A percentile compares a stretch with the other conserved stretches of the same genome.
Evolutionary conservation across 139 green algal species (phyloP).

Genomic region (Desmodesmus armatus): DNA sequence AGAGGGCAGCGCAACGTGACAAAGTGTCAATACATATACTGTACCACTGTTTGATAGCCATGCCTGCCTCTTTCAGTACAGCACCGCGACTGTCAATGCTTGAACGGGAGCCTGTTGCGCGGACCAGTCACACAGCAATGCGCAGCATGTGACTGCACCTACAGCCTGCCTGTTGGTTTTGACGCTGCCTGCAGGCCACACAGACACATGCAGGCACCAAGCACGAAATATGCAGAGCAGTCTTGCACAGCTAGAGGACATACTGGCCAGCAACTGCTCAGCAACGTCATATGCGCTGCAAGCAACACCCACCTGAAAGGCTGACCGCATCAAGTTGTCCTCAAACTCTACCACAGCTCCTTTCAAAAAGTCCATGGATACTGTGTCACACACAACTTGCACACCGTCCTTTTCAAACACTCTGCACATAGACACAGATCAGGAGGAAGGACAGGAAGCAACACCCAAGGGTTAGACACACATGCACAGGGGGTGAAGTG

Average conservation of each 20-base stretch:
- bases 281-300: not conserved
- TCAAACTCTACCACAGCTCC: constrained; percentile 90
- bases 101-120: too few species aligned
- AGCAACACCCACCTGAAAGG: constrained; percentile 77
- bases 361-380: constrained; percentile 89
- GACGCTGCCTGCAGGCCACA: not conserved
- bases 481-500: not conserved
- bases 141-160: not conserved
- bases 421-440: constrained; percentile 7
- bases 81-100: too few species aligned
- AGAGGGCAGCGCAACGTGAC: not conserved
- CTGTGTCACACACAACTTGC: constrained; percentile 83
- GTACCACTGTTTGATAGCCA: too few species aligned
- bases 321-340: constrained; percentile 87
- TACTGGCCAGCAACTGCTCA: not conserved
- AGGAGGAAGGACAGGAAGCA: not conserved
- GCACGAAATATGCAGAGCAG: too few species aligned
- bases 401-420: constrained; percentile 84
- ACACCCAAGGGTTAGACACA: too few species aligned
- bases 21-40: not conserved
- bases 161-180: not conserved
- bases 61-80: too few species aligned
- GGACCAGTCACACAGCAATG: not conserved
- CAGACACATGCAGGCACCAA: not conserved
- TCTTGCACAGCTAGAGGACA: too few species aligned